Conservation (phyloP, 805 yeast genomes). For the Pichia kluyveri region DNA sequence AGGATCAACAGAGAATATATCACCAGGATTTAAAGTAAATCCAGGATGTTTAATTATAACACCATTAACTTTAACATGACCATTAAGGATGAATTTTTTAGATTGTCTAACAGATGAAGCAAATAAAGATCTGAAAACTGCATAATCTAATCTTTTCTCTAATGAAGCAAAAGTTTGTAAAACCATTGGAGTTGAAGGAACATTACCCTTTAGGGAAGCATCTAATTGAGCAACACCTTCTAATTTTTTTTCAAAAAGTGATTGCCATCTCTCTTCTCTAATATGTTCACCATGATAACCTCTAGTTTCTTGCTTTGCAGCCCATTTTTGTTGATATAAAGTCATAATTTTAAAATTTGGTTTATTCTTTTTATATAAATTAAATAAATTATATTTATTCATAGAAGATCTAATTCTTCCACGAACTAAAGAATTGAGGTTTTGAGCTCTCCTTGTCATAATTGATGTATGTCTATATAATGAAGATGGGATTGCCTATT, state of each 20-base stretch:
- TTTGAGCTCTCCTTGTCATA: slow-evolving; percentile 25
- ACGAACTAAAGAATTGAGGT: slow-evolving; percentile 24
- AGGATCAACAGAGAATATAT: slow-evolving; percentile 77
- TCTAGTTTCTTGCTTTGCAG: slow-evolving; percentile 83
- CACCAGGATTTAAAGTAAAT: slow-evolving; percentile 73
- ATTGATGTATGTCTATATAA: too few species aligned
- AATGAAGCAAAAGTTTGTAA: slow-evolving; percentile 82
- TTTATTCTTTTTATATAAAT: slow-evolving; percentile 65
- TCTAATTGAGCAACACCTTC: slow-evolving; percentile 86
- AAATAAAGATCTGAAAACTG: slow-evolving; percentile 84
- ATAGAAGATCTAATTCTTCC: slow-evolving; percentile 72
- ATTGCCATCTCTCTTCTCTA: slow-evolving; percentile 75
- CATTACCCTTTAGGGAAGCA: slow-evolving; percentile 60
- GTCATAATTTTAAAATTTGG: slow-evolving; percentile 48
- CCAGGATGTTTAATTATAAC: slow-evolving; percentile 69
- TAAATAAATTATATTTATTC: slow-evolving; percentile 88
- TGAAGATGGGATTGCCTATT: too few species aligned
- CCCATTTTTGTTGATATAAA: slow-evolving; percentile 88
- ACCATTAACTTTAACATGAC: slow-evolving; percentile 83
- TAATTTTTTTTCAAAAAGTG: slow-evolving; percentile 57
- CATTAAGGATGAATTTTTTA: slow-evolving; percentile 72
- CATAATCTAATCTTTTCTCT: slow-evolving; percentile 85
- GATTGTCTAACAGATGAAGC: slow-evolving; percentile 94
- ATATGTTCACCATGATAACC: slow-evolving; percentile 93
- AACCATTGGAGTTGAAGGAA: slow-evolving; percentile 64